Base-by-base conservation (phyloP, 1,139 yeast species). In the Hansenula sp. region DNA sequence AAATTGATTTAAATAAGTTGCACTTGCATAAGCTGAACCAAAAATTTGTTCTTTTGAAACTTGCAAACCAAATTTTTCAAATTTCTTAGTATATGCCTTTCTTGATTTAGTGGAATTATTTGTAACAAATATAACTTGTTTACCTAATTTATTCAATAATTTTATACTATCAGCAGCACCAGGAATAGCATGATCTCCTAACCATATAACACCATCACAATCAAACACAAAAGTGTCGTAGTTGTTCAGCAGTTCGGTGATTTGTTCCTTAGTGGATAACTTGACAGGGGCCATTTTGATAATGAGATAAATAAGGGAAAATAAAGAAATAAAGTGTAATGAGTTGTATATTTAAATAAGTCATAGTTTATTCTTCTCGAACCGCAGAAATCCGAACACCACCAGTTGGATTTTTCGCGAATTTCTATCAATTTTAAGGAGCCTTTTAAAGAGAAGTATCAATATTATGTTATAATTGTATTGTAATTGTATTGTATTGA, bases 171-270 rank as follows among this genome's bases (percentile, higher is more conserved):
- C 90, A 19, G 67, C 68, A 13, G 85, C 83, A 14, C 79, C 74
- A 4, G 96, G 96, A 36, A 90, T 73, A 27, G 83, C 61, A 37
- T 73, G 76, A 39, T 76, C 75, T 14, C 96, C 97, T 30, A 83
- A 68, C 97, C 97, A 90, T 39, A 90, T 69, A 9, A 90, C 97
- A 40, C 90, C 97, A 59, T 90, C 97, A 63, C 97, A 90, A 57
- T 90, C 97, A 59, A 90, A 90, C 44, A 90, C 66, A 54, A 89
- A 89, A 44, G 85, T 84, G 57, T 88, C 96, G 59, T 81, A 84
- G 36, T 70, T 62, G 45, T 70, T 73, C 13, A 90, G 62, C 38
- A 90, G 66, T n/a, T 63, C 56, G 36, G 70, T 68, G 4, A 78
- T 83, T 28, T 70, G 72, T 34, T 67, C 69, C 44, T 66, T 68